Conservation (phyloP, 495 filamentous ascomycete species). For the Penicillium maclennaniae region DNA sequence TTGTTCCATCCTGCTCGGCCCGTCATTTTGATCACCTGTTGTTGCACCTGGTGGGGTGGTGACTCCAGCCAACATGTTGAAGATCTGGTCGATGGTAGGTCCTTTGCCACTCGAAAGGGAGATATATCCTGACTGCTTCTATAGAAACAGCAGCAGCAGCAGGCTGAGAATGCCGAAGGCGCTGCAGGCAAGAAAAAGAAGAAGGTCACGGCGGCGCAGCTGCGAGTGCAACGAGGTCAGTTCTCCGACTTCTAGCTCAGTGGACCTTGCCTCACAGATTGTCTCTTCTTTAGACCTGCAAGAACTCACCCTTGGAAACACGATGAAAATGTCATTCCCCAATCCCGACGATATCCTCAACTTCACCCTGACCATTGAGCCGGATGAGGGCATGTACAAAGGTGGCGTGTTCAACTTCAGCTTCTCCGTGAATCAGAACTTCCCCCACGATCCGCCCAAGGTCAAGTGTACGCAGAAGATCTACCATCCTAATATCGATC, state of each 20-base stretch:
- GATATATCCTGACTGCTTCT: not conserved
- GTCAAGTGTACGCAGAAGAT: slow-evolving; percentile 98
- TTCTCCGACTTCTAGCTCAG: not conserved
- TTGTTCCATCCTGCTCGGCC: not conserved
- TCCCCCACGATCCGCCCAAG: slow-evolving; percentile 96
- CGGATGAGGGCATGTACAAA: slow-evolving; percentile 98
- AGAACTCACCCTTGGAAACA: slow-evolving; percentile 82
- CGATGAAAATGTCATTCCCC: slow-evolving; percentile 90
- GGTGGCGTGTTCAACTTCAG: slow-evolving; percentile 84
- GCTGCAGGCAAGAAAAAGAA: slow-evolving; percentile 82
- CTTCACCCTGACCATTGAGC: slow-evolving; percentile 89
- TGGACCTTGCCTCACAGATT: not conserved
- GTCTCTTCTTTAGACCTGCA: slow-evolving; percentile 64
- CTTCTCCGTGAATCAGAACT: slow-evolving; percentile 89
- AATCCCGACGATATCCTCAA: slow-evolving; percentile 96
- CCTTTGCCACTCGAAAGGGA: not conserved
- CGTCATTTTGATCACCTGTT: not conserved
- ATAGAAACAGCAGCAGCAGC: slow-evolving; percentile 87
- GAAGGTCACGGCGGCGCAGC: slow-evolving; percentile 93
- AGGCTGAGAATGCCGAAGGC: slow-evolving; percentile 83
- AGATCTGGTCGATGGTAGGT: slow-evolving; percentile 98
- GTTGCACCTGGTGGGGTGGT: slow-evolving; percentile 22
- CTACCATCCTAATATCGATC: slow-evolving; percentile 97
- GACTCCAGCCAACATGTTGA: slow-evolving; percentile 71
- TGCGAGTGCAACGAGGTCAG: slow-evolving; percentile 92